These are phyloP conservation scores for Herpetomonas samuelpessoai DNA, from an alignment of 208 protist genomes.

Conservation along the genomic window DNA sequence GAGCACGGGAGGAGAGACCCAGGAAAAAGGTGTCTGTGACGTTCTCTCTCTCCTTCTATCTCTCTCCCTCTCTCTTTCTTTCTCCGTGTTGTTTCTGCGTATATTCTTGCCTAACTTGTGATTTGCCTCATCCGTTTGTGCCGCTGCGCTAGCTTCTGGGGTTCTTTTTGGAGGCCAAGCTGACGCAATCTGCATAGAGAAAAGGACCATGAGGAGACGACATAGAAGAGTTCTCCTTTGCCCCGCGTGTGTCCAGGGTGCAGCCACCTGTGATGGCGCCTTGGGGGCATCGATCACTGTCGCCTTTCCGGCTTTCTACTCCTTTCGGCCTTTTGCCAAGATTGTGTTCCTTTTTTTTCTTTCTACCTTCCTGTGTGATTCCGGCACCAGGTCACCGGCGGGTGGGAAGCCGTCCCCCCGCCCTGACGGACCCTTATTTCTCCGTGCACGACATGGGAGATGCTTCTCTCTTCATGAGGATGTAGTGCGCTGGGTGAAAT, in stretches of 20 bases:
- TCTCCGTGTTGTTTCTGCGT: constrained; percentile 3
- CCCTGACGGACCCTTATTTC: too few relatives aligned
- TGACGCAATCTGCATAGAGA: constrained; percentile 1
- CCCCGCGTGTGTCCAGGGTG: too few relatives aligned
- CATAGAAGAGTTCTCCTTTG: too few relatives aligned
- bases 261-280: too few relatives aligned
- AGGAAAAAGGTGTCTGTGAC: not conserved
- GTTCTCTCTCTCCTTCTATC: constrained; percentile 2
- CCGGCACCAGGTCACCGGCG: not conserved
- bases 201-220: constrained; percentile 3
- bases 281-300: too few relatives aligned
- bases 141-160: not conserved
- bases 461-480: too few relatives aligned
- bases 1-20: not conserved
- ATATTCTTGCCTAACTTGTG: constrained; percentile 3
- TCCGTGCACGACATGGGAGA: too few relatives aligned
- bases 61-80: constrained; percentile 4
- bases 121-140: constrained; percentile 13
- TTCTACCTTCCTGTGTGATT: constrained; percentile 3
- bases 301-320: not conserved
- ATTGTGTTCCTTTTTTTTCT: not conserved
- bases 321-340: constrained; percentile 5
- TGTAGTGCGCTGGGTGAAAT: too few relatives aligned
- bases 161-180: too few relatives aligned
- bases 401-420: not conserved